Evolutionary conservation across 2,329 filamentous ascomycete species (phyloP), one percentile per base, ranked within the genome.

Genomic region (Colletotrichum tabaci): DNA sequence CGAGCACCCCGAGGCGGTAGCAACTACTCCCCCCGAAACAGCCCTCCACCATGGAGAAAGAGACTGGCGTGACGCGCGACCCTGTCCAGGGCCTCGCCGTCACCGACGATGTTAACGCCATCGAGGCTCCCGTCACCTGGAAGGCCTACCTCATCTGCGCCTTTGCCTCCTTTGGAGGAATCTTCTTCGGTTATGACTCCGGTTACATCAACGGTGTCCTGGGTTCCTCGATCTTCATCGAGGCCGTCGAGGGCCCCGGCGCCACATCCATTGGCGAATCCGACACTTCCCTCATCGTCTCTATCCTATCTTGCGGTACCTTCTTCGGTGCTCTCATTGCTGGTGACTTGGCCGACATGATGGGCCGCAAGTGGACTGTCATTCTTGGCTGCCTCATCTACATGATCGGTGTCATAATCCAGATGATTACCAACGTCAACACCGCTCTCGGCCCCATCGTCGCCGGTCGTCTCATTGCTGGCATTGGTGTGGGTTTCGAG

Each of bases 141-240:
- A 90, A 91, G 84, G 91, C 91, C 67, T 93, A 93, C 80, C 73
- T 92, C 61, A 88, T 93, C 78, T 93, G 91, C 81, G 91, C 89
- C 74, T 93, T 93, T 74, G 91, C 91, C 72, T 90, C 91, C 44
- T 92, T 93, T 73, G 91, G 91, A 77, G 91, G 89, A 81, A 92
- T 94, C 82, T 92, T 94, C 84, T 93, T 94, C 82, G 93, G 93
- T 61, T 95, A 93, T 82, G 93, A 94, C 77, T 93, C 92, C 52
- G 93, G 92, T 76, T 93, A 93, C 83, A 93, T 93, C 84, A 90
- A 90, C 79, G 90, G 90, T 79, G 89, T 92, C 71, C 83, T 88
- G 50, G 88, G 85, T 75, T 84, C 85, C 74, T 50, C 78, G 15
- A 81, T 82, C 80, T 91, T 92, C 83, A 85, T 87, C 79, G 30